Evolutionary conservation across 2,329 filamentous ascomycete species (phyloP), one percentile per base, ranked within the genome.

Genomic region (Talaromyces sp.): DNA sequence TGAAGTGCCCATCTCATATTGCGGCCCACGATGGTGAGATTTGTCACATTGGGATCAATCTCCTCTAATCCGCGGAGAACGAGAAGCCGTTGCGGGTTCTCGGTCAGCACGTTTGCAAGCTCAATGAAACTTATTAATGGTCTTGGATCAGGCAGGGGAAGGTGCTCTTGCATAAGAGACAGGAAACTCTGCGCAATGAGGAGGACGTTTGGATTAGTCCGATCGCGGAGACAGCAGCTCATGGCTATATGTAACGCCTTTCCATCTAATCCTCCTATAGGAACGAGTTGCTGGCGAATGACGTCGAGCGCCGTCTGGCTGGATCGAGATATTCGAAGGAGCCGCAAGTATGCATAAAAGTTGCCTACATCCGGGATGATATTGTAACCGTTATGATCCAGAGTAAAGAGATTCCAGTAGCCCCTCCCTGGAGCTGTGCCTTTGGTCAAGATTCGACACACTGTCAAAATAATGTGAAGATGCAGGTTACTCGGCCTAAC

Each of bases 401-500:
- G 73, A 6, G 88, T 90, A 63, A 97, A 79, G 5, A 88, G 72
- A 18, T 88, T 80, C 93, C 93, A 98, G 62, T 97, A 98, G 35
- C 82, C 82, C 59, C 83, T 76, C n/a, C 86, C 89, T n/a, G 84
- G 76, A 14, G 83, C 82, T 7, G 85, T 84, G 59, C 84, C 82
- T 58, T 84, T 83, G 35, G 87, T 82, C 35, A 84, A 81, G 12
- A 82, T 77, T 46, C 68, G 63, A 58, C 91, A 84, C 6, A 88
- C 83, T 52, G 85, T 80, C 46, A 96, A 75, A 21, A 96, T 72
- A 50, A 96, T 75, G 1, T 88, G 88, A 1, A 99, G 82, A 0
- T 81, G 83, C 64, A 80, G 80, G 65, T 82, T 84, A n/a, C 77
- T 75, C 0, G 84, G 81, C 14, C 68, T 71, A 9, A 82, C 78